phyloP scores from a whole-genome alignment of 805 yeast genomes.

The Yarrowia phangngaensis region DNA sequence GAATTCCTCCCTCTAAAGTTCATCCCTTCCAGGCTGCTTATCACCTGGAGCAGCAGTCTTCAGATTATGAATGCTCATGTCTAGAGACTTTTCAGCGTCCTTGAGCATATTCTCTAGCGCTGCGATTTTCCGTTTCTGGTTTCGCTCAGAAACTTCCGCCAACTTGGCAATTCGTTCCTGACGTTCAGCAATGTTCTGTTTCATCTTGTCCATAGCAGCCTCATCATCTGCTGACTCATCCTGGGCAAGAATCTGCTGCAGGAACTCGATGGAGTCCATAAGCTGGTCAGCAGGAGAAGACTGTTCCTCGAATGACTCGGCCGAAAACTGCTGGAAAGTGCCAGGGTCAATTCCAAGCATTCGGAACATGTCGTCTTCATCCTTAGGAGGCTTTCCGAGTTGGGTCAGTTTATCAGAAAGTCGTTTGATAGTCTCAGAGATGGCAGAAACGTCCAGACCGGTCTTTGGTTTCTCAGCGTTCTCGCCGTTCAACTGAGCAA shows the following conservation, averaged over 20 bases:
- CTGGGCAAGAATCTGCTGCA: constrained; percentile 22
- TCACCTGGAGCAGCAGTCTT: constrained; percentile 16
- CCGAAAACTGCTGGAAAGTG: constrained; percentile 20
- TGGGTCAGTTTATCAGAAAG: constrained; percentile 25
- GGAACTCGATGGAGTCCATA: constrained; percentile 22
- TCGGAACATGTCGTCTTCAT: constrained; percentile 25
- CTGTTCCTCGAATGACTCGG: constrained; percentile 25
- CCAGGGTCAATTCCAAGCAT: constrained; percentile 24
- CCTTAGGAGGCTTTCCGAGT: constrained; percentile 26
- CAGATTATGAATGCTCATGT: constrained; percentile 19
- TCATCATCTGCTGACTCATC: constrained; percentile 11
- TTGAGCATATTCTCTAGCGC: constrained; percentile 25
- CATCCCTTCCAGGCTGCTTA: constrained; percentile 14
- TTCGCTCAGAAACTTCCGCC: constrained; percentile 16
- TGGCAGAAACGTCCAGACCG: constrained; percentile 15
- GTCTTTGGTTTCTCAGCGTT: background rate
- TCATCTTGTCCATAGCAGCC: constrained; percentile 18
- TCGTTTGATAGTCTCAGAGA: constrained; percentile 8
- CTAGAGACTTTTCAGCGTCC: constrained; percentile 23
- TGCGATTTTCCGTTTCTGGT: constrained; percentile 24
- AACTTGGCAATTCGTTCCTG: constrained; percentile 14
- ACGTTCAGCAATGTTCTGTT: constrained; percentile 19
- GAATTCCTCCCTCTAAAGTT: constrained; percentile 2
- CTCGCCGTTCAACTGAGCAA: constrained; percentile 18
- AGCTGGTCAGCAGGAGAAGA: constrained; percentile 20